phyloP scores from a whole-genome alignment of 2,329 filamentous ascomycete genomes.

The Aspergillus sp. region DNA sequence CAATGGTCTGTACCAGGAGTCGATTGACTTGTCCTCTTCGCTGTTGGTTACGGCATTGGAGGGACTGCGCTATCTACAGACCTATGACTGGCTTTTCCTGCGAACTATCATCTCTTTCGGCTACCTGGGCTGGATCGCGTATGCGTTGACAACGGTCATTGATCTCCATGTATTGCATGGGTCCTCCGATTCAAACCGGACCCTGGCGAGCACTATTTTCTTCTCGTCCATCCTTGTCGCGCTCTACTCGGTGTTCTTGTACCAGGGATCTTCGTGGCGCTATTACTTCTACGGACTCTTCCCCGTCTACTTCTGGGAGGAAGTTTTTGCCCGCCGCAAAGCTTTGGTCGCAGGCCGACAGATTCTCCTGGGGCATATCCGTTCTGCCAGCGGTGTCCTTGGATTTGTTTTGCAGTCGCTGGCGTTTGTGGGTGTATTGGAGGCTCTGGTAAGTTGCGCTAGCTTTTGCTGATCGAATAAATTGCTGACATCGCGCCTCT shows the following conservation, averaged over 20 bases:
- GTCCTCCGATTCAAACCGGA: constrained; percentile 63
- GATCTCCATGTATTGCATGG: constrained; percentile 82
- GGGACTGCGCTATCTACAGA: constrained; percentile 90
- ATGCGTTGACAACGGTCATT: constrained; percentile 83
- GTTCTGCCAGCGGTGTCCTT: constrained; percentile 57
- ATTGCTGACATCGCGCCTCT: constrained; percentile 6
- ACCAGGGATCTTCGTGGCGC: constrained; percentile 74
- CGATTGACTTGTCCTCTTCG: constrained; percentile 74
- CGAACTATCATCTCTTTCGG: constrained; percentile 83
- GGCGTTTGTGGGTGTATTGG: constrained; percentile 71
- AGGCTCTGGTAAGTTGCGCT: constrained; percentile 64
- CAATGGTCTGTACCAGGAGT: constrained; percentile 65
- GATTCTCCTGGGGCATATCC: constrained; percentile 68
- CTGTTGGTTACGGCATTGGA: constrained; percentile 76
- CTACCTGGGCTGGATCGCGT: constrained; percentile 94
- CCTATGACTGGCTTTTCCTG: constrained; percentile 97
- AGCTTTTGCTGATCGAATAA: neutral
- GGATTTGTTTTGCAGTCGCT: constrained; percentile 64
- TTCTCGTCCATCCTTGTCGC: constrained; percentile 76
- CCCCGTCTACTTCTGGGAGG: constrained; percentile 94
- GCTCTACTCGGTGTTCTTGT: constrained; percentile 75
- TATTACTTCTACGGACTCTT: constrained; percentile 95
- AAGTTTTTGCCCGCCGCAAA: constrained; percentile 75
- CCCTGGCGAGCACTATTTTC: constrained; percentile 56
- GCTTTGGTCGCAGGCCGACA: constrained; percentile 67